Base-by-base conservation (phyloP, 73 alveolate genomes). In the Uronychia binucleata region DNA sequence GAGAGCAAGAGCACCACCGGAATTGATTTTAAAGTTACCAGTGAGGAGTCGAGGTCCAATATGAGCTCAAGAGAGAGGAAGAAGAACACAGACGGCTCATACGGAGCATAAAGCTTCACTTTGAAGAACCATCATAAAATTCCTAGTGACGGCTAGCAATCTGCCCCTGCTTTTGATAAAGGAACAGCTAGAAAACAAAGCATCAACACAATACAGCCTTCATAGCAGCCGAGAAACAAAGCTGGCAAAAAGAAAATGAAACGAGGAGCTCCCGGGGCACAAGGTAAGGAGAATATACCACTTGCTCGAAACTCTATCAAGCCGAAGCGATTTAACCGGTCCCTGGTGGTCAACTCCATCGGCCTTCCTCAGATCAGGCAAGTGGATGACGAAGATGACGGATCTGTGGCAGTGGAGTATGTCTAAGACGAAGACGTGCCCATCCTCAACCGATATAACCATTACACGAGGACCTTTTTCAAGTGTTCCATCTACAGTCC, bases 401-500 rank as follows among this genome's bases (percentile, higher is more conserved):
- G 84, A 78, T 67, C 32, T 26, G 74, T 58, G 74, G 35, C 35
- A 0, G 59, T 78, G 30, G 84, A 78, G 75, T 78, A 78, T 58
- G 32, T 78, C 19, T 19, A 46, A 46, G 35, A 78, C 19, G 34
- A 28, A 31, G 31, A 81, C 74, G 29, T 58, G 1, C 8, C 46
- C 0, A 86, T 86, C 26, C 75, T 86, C n/a, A 30, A 58, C n/a
- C 83, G 85, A 31, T 87, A 80, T 76, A 87, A 87, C 76, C 93
- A 85, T 0, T 30, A 31, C 58, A 87, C 93, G 26, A 87, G 93
- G 34, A 87, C 93, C 8, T 87, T 81, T 77, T 81, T 81, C 59
- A 88, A 88, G 57, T 82, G 90, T 34, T 88, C 94, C 25, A 88
- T 88, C 25, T 88, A 88, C 32, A 33, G 84, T 60, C 94, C 94